Evolutionary conservation across 768 basidiomycete species (phyloP).

Genomic region (Infundibulicybe gibba): DNA sequence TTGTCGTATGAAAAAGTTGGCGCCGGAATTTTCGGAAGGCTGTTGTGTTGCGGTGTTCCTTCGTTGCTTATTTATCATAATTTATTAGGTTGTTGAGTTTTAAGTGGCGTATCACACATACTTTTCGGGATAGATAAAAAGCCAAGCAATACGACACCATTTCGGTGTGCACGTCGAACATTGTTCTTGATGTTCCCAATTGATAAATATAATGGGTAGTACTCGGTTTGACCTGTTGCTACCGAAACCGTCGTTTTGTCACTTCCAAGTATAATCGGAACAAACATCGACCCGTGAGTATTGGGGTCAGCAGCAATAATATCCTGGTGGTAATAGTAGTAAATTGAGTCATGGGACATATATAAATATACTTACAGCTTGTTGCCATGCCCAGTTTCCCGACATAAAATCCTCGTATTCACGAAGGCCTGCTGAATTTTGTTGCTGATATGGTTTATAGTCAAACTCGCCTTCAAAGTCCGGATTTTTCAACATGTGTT

Average conservation of each 20-base stretch:
- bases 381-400: conserved; percentile 35
- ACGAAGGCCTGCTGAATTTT: conserved; percentile 13
- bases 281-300: conserved; percentile 23
- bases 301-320: conserved; percentile 12
- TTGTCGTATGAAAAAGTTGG: conserved; percentile 17
- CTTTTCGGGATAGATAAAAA: not conserved
- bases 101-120: not conserved
- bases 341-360: not conserved
- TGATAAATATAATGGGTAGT: conserved; percentile 29
- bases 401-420: conserved; percentile 34
- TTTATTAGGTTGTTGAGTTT: not conserved
- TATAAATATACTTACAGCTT: conserved; percentile 24
- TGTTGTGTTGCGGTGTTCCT: conserved; percentile 1
- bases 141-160: not conserved
- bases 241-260: conserved; percentile 36
- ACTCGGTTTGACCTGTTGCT: conserved; percentile 31
- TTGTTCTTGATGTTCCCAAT: conserved; percentile 27
- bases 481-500: not conserved
- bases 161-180: conserved; percentile 23
- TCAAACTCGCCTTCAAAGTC: not conserved
- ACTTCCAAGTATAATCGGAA: conserved; percentile 30
- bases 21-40: conserved; percentile 12
- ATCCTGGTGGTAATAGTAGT: conserved; percentile 4
- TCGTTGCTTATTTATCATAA: not conserved
- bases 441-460: not conserved